Conservation (phyloP, 495 filamentous ascomycete species). For the Xylaria telfairii region DNA sequence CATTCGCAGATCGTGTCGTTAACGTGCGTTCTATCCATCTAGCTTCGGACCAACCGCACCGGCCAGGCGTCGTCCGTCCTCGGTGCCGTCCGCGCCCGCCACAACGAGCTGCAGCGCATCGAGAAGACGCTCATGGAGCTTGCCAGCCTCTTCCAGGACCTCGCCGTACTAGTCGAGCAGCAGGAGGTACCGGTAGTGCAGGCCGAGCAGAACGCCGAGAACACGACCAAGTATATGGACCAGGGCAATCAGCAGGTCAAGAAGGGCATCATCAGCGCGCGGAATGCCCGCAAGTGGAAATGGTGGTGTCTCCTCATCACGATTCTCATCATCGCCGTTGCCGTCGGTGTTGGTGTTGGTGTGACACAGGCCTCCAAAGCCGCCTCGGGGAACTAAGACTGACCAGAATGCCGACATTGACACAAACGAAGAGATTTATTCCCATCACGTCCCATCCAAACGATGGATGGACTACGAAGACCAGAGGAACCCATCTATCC, state of each 20-base stretch:
- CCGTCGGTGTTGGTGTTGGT: conserved; percentile 52
- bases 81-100: conserved; percentile 74
- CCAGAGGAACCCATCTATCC: neutral
- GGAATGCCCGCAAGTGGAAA: conserved; percentile 67
- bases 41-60: conserved; percentile 74
- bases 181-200: conserved; percentile 63
- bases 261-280: conserved; percentile 64
- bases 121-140: conserved; percentile 71
- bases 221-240: conserved; percentile 63
- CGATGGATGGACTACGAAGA: neutral
- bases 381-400: neutral
- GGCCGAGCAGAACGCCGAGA: conserved; percentile 60
- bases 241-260: conserved; percentile 66
- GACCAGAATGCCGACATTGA: neutral
- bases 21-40: conserved; percentile 21
- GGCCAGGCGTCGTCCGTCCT: conserved; percentile 70
- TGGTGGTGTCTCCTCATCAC: conserved; percentile 70
- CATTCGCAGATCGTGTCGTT: neutral
- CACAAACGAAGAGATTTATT: neutral
- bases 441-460: neutral
- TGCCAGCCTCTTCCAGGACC: conserved; percentile 68
- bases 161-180: conserved; percentile 67
- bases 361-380: conserved; percentile 20
- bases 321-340: conserved; percentile 60
- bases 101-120: conserved; percentile 76